A percentile compares a stretch with the other conserved stretches of the same genome.
Conservation (phyloP, 305 asterid species). For the Solanum hybrid region DNA sequence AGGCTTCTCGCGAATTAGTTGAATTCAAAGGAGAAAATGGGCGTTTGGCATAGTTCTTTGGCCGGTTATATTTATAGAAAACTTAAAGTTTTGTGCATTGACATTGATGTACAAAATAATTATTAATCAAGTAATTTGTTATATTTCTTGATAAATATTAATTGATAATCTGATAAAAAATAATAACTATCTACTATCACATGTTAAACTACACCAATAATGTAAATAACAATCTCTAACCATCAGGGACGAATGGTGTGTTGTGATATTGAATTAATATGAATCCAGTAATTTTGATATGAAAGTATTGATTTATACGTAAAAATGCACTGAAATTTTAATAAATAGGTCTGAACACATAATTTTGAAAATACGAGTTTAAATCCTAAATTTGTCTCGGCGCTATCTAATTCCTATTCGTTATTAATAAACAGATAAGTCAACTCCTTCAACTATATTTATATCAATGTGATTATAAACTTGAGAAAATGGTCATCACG, state of each 20-base stretch:
- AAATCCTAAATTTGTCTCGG: too few species aligned
- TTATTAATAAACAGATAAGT: neutral
- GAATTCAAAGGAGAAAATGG: neutral
- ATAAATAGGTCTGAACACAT: too few species aligned
- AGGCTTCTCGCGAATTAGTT: neutral
- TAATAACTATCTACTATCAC: neutral
- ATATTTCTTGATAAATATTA: neutral
- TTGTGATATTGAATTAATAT: neutral
- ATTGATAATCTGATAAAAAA: neutral
- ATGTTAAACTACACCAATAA: neutral
- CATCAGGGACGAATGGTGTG: neutral
- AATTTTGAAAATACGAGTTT: too few species aligned
- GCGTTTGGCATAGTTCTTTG: neutral
- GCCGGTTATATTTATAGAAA: neutral
- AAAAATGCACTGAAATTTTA: neutral
- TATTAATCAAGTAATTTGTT: too few species aligned
- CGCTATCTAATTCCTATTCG: too few species aligned
- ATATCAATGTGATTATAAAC: neutral
- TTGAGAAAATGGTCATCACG: conserved; percentile 46
- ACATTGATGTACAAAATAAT: neutral
- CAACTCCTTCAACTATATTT: neutral
- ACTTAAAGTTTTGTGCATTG: neutral
- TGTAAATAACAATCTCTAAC: neutral
- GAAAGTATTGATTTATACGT: neutral
- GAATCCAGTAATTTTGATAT: neutral